Evolutionary conservation across 257 asterid genomes (phyloP).

Genomic region (Anisodus tanguticus): DNA sequence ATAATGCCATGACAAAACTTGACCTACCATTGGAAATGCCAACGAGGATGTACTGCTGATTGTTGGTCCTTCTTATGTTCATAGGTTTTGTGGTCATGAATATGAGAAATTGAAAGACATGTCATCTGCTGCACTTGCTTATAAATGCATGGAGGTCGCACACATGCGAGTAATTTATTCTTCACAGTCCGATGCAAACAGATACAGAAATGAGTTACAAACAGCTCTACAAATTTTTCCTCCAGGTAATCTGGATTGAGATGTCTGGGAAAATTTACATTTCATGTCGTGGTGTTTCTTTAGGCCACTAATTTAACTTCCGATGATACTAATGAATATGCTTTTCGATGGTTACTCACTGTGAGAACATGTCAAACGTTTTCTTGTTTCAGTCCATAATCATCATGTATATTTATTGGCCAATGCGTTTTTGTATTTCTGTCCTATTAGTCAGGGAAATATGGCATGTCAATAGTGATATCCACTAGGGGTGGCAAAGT

Average conservation of each 20-base stretch:
- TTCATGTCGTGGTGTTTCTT: conserved; percentile 1
- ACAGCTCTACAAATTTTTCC: conserved; percentile 31
- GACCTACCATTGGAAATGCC: not conserved
- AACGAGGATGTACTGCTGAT: not conserved
- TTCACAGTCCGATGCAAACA: conserved; percentile 24
- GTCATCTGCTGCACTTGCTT: conserved; percentile 42
- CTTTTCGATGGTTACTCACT: conserved; percentile 11
- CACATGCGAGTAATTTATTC: conserved; percentile 37
- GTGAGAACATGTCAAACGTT: not conserved
- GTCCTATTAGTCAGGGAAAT: not conserved
- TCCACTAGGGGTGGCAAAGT: not conserved
- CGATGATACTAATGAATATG: not conserved
- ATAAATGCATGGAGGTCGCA: conserved; percentile 40
- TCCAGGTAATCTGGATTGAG: conserved; percentile 28
- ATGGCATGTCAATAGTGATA: conserved; percentile 9
- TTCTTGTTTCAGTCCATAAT: conserved; percentile 12
- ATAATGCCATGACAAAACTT: conserved; percentile 1
- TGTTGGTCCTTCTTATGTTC: conserved; percentile 9
- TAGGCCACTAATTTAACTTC: not conserved
- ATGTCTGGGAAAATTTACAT: conserved; percentile 1
- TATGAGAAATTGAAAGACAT: conserved; percentile 39
- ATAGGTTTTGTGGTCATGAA: conserved; percentile 35
- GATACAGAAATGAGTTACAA: conserved; percentile 37
- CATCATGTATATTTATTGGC: not conserved
- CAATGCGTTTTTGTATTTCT: not conserved